Evolutionary conservation across 345 rosid genomes (phyloP), one percentile per base, ranked within the genome.

Genomic region (Aethionema arabicum): DNA sequence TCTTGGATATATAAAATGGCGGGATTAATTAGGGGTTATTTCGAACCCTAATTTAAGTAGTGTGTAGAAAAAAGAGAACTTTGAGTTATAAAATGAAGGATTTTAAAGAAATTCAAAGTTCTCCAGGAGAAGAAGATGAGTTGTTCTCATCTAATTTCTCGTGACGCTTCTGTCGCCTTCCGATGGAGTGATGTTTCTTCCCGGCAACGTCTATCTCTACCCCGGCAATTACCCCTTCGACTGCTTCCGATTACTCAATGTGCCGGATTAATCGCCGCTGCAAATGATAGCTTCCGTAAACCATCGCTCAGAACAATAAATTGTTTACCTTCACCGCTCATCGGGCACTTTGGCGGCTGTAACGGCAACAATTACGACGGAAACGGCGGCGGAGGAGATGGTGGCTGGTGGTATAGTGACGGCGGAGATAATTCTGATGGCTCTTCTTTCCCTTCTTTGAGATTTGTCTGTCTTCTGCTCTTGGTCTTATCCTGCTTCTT

Each of bases 401-500:
- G 68, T 5, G 65, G 73, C 16, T 67, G 83, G 50, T 67, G 70
- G 65, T 52, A 27, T 46, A 63, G 48, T 64, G 44, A 50, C 55
- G 70, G 65, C 39, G 82, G 79, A 46, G 79, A 56, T 62, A 52
- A 44, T 30, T 49, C 60, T 55, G 72, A 71, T 37, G 68, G 52
- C 5, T 80, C 74, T 15, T 57, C 66, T 21, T 59, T 47, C 44
- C 57, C 41, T 29, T 52, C 41, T 29, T 52, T 42, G 38, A 56
- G 42, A 52, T 39, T 60, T 32, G 0, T 73, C 48, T 70, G 71
- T 15, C 21, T 75, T 41, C 49, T 78, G 37, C 66, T 66, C 42
- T 63, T 79, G 37, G 58, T 72, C 5, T 58, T 73, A 21, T 77
- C 74, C 47, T 80, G 74, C 52, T 68, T 78, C 65, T 70, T 60